Percentiles rank a stretch among this genome's conserved stretches.
phyloP scores from a whole-genome alignment of 805 yeast genomes.

The Candida boleticola region DNA sequence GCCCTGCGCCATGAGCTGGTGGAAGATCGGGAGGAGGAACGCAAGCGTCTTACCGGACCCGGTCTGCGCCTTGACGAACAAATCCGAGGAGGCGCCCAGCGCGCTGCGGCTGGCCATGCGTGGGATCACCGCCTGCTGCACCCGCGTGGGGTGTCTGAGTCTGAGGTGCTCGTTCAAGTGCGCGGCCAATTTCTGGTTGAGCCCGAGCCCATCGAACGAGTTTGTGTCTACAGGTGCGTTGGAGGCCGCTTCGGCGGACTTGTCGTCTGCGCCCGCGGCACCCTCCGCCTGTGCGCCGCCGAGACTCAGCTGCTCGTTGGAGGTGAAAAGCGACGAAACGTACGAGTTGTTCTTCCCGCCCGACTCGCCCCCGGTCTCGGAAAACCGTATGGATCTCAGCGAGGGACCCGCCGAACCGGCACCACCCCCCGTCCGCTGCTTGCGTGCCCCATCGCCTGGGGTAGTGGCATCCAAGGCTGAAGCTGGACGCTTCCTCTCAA shows the following conservation, averaged over 20 bases:
- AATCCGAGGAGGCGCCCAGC: conserved; percentile 48
- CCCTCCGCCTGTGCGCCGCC: neutral
- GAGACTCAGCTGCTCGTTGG: conserved; percentile 22
- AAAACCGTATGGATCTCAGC: conserved; percentile 36
- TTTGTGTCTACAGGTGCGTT: conserved; percentile 85
- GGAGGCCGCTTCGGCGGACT: conserved; percentile 33
- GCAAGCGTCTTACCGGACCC: conserved; percentile 98
- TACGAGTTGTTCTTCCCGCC: conserved; percentile 62
- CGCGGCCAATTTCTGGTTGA: conserved; percentile 49
- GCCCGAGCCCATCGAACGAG: conserved; percentile 69
- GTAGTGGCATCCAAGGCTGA: conserved; percentile 1
- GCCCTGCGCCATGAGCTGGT: conserved; percentile 58
- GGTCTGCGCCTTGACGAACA: conserved; percentile 93
- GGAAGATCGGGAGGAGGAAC: conserved; percentile 78
- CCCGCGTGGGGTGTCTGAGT: conserved; percentile 73
- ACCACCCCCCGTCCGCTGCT: conserved; percentile 9
- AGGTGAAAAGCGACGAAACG: conserved; percentile 78
- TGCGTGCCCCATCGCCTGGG: conserved; percentile 3
- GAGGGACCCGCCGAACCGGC: conserved; percentile 15
- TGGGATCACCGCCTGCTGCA: conserved; percentile 82
- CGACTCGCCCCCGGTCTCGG: conserved; percentile 49
- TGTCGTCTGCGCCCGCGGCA: neutral
- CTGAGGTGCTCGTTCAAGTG: conserved; percentile 58
- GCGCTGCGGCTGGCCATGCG: conserved; percentile 32
- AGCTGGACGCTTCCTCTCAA: conserved; percentile 11